Conservation (phyloP, 495 filamentous ascomycete species). For the Emericellopsis terricola region DNA sequence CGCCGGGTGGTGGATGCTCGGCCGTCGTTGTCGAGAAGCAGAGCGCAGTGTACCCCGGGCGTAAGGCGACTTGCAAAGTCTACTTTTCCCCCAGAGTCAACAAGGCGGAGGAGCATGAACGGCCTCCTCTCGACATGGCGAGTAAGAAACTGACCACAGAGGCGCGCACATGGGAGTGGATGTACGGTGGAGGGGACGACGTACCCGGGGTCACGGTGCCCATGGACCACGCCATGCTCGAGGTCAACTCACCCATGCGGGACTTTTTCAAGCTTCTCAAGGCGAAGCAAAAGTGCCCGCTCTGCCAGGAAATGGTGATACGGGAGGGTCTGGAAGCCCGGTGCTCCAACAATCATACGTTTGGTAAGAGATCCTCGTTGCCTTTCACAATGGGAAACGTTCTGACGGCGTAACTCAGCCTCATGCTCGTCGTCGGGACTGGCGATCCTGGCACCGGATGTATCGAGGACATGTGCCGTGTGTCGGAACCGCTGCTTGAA, state of each 20-base stretch:
- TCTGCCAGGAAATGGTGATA: constrained; percentile 14
- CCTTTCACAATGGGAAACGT: neutral
- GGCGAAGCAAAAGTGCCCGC: constrained; percentile 15
- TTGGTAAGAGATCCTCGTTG: constrained; percentile 8
- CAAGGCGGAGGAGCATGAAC: constrained; percentile 4
- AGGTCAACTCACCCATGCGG: constrained; percentile 5
- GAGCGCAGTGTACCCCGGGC: constrained; percentile 17
- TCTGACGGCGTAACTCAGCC: constrained; percentile 3
- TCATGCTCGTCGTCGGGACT: constrained; percentile 24
- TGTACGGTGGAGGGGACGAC: constrained; percentile 25
- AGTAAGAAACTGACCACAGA: constrained; percentile 20
- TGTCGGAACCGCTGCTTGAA: constrained; percentile 23
- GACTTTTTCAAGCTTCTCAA: constrained; percentile 12
- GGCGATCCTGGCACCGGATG: constrained; percentile 21
- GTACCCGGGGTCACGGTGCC: constrained; percentile 14
- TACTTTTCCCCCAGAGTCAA: constrained; percentile 15
- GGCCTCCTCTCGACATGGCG: neutral
- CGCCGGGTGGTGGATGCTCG: constrained; percentile 22
- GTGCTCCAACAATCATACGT: constrained; percentile 13
- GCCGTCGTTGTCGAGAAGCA: constrained; percentile 20
- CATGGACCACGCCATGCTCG: neutral
- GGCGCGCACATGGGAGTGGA: constrained; percentile 23
- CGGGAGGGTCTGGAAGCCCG: constrained; percentile 4
- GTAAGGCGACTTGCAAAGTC: constrained; percentile 20
- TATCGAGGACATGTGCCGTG: constrained; percentile 22